Percentiles rank a stretch among this genome's conserved stretches.
Evolutionary conservation across 169 alveolate genomes (phyloP).

Genomic region (Besnoitia besnoiti): DNA sequence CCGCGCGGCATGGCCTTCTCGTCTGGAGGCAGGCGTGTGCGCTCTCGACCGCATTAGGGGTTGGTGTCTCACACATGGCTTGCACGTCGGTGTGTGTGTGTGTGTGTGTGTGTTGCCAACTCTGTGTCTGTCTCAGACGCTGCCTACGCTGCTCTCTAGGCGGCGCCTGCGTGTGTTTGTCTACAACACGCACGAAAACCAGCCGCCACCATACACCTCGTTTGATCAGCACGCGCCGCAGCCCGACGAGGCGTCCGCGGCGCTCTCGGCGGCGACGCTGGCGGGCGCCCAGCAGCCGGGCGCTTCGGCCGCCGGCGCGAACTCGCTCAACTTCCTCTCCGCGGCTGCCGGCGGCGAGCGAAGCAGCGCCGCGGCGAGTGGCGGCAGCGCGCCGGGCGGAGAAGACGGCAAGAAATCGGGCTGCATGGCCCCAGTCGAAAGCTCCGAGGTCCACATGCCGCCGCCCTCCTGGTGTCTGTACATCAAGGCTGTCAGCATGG

Average conservation of each 20-base stretch:
- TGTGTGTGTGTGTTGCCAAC: not conserved
- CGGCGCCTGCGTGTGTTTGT: constrained; percentile 35
- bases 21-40: too few relatives aligned
- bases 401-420: not conserved
- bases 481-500: constrained; percentile 33
- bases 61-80: too few relatives aligned
- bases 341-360: not conserved
- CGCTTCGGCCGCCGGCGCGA: not conserved
- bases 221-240: constrained; percentile 43
- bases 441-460: constrained; percentile 4
- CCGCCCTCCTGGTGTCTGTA: constrained; percentile 53
- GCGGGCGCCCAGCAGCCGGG: not conserved
- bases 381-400: not conserved
- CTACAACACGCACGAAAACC: constrained; percentile 50
- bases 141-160: constrained; percentile 33
- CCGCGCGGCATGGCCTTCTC: too few relatives aligned
- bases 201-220: constrained; percentile 29
- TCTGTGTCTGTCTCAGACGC: not conserved
- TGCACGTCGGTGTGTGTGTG: not conserved
- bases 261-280: constrained; percentile 28
- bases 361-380: not conserved
- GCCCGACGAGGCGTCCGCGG: constrained; percentile 18
- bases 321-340: not conserved
- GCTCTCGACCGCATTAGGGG: too few relatives aligned
- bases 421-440: not conserved